Conservation (phyloP, 768 basidiomycete genomes). For the Cyathus striatus region DNA sequence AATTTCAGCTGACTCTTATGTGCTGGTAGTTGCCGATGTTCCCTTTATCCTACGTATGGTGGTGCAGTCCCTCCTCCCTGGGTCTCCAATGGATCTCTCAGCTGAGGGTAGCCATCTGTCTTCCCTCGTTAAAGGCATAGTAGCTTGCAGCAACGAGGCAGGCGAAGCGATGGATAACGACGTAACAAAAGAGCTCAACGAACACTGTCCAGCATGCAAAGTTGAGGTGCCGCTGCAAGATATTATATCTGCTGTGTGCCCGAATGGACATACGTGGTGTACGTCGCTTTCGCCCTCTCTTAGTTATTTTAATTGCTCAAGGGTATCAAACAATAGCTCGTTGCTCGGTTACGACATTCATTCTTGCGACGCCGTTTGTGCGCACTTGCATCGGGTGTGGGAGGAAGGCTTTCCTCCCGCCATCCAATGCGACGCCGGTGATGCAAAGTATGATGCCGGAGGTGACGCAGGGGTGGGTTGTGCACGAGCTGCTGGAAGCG, state of each 20-base stretch:
- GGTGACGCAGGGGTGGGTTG: slow-evolving; percentile 56
- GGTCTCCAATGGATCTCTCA: slow-evolving; percentile 34
- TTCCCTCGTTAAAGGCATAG: slow-evolving; percentile 16
- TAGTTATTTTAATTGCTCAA: slow-evolving; percentile 9
- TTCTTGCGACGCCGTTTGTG: slow-evolving; percentile 72
- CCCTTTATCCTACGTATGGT: slow-evolving; percentile 63
- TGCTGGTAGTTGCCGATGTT: slow-evolving; percentile 47
- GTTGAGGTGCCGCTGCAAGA: slow-evolving; percentile 55
- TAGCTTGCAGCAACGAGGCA: slow-evolving; percentile 6
- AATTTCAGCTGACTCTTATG: not conserved
- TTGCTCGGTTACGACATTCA: slow-evolving; percentile 77
- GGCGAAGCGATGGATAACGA: slow-evolving; percentile 15
- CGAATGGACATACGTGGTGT: slow-evolving; percentile 79
- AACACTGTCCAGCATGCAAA: slow-evolving; percentile 73
- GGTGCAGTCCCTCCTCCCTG: slow-evolving; percentile 52
- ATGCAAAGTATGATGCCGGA: slow-evolving; percentile 38
- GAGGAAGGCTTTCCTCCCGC: slow-evolving; percentile 74
- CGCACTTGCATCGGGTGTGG: slow-evolving; percentile 80
- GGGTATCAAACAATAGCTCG: slow-evolving; percentile 41
- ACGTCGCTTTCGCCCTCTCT: slow-evolving; percentile 17
- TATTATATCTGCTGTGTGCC: slow-evolving; percentile 56
- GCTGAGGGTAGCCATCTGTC: slow-evolving; percentile 29
- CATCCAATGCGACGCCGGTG: slow-evolving; percentile 26
- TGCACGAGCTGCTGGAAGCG: slow-evolving; percentile 59
- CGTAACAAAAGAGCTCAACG: slow-evolving; percentile 35